Percentiles rank a stretch among this genome's conserved stretches.
phyloP scores from a whole-genome alignment of 73 alveolate genomes.

The Symbiodinium natans region DNA sequence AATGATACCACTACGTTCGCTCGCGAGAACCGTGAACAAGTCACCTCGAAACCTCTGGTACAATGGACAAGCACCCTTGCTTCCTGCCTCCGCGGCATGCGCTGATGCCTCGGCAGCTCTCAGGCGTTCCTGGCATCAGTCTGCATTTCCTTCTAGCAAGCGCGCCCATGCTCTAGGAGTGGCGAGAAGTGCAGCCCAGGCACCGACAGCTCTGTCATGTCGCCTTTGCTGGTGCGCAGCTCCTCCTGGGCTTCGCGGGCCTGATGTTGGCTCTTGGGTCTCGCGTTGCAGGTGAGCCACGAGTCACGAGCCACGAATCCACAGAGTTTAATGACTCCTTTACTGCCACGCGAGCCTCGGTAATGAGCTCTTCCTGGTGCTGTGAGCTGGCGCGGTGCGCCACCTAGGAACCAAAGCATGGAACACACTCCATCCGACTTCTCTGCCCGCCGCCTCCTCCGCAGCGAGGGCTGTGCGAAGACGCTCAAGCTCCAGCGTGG shows the following conservation, averaged over 20 bases:
- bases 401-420: neutral
- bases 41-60: too few species aligned
- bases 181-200: neutral
- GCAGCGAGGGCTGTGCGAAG: neutral
- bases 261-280: neutral
- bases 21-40: too few species aligned
- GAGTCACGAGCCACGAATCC: too few species aligned
- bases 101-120: neutral
- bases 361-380: neutral
- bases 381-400: neutral
- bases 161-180: too few species aligned
- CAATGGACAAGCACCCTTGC: too few species aligned
- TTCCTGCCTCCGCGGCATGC: neutral
- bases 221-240: neutral
- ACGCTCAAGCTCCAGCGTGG: neutral
- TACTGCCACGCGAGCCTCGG: neutral
- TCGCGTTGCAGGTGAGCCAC: too few species aligned
- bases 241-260: neutral
- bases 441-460: neutral
- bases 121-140: neutral
- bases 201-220: neutral
- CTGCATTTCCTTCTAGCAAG: too few species aligned
- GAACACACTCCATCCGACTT: too few species aligned
- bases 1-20: too few species aligned
- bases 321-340: too few species aligned